Conservation (phyloP, 208 protist genomes). For the Leishmania major region DNA sequence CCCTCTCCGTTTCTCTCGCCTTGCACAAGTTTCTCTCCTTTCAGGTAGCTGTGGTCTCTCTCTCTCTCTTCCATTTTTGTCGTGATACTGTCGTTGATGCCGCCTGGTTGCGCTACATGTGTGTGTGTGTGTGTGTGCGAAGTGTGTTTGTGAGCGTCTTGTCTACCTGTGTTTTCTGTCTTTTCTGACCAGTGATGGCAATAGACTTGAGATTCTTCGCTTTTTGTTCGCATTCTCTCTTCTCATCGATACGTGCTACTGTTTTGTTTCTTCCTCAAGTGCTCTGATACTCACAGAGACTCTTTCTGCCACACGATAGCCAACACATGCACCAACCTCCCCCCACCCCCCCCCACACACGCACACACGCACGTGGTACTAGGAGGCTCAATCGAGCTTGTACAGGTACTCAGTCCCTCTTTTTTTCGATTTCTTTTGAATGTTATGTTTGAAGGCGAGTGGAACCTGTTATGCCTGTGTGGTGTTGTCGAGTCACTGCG, state of each 20-base stretch:
- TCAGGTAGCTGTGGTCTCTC: conserved; percentile 1
- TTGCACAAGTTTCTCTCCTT: conserved; percentile 4
- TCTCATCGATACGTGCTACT: neutral
- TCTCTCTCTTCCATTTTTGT: conserved; percentile 16
- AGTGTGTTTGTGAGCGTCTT: conserved; percentile 1
- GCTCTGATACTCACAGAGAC: neutral
- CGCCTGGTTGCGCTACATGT: conserved; percentile 1
- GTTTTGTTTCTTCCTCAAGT: neutral
- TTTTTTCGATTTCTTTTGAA: no score
- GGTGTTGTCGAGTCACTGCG: neutral
- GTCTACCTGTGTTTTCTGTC: neutral
- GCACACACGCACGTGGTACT: neutral
- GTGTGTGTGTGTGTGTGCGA: conserved; percentile 7
- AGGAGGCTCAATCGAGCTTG: neutral
- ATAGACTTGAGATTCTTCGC: neutral
- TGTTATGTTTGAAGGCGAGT: neutral
- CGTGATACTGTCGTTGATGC: neutral
- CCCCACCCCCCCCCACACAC: neutral
- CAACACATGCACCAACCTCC: neutral
- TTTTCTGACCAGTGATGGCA: neutral
- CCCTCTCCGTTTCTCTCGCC: neutral
- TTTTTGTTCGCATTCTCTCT: neutral
- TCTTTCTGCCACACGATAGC: neutral
- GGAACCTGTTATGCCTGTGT: neutral
- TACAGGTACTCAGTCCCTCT: neutral